Percentiles rank a stretch among this genome's conserved stretches.
Evolutionary conservation across 805 yeast genomes (phyloP).

Genomic region (Candida glaebosa): DNA sequence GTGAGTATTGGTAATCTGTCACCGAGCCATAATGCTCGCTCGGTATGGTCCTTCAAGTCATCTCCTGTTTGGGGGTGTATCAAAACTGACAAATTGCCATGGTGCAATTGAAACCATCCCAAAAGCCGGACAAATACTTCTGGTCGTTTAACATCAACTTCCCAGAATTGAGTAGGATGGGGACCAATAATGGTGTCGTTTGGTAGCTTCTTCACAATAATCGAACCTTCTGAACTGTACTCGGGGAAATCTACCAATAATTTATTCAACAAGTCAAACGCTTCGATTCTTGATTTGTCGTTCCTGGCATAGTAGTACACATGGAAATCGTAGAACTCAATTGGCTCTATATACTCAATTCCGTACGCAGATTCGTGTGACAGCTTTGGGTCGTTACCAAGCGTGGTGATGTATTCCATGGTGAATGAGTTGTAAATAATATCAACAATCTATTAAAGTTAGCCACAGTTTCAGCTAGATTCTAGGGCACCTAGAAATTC

Average conservation of each 20-base stretch:
- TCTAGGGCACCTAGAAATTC: no score
- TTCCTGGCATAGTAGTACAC: constrained; percentile 25
- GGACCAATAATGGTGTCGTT: constrained; percentile 27
- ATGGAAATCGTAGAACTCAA: constrained; percentile 31
- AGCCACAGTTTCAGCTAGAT: no score
- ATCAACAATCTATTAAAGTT: no score
- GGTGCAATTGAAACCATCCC: constrained; percentile 29
- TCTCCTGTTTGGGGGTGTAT: constrained; percentile 34
- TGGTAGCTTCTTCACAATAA: constrained; percentile 26
- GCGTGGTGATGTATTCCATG: constrained; percentile 28
- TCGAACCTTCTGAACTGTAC: constrained; percentile 22
- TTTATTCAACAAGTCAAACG: constrained; percentile 17
- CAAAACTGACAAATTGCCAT: constrained; percentile 27
- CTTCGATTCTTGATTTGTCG: constrained; percentile 15
- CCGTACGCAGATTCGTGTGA: constrained; percentile 18
- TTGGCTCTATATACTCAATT: constrained; percentile 19
- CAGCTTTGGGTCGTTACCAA: constrained; percentile 12
- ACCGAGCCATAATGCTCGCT: constrained; percentile 29
- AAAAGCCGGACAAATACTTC: constrained; percentile 25
- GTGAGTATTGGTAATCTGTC: constrained; percentile 17
- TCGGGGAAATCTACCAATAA: constrained; percentile 21
- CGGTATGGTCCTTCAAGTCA: constrained; percentile 24
- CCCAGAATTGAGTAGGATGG: constrained; percentile 31
- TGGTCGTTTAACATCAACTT: constrained; percentile 29
- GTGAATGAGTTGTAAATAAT: no score